A percentile compares a stretch with the other conserved stretches of the same genome.
These are phyloP conservation scores for Cryphonectria nitschkei DNA, from an alignment of 2,329 filamentous ascomycete species.

Conservation along the genomic window DNA sequence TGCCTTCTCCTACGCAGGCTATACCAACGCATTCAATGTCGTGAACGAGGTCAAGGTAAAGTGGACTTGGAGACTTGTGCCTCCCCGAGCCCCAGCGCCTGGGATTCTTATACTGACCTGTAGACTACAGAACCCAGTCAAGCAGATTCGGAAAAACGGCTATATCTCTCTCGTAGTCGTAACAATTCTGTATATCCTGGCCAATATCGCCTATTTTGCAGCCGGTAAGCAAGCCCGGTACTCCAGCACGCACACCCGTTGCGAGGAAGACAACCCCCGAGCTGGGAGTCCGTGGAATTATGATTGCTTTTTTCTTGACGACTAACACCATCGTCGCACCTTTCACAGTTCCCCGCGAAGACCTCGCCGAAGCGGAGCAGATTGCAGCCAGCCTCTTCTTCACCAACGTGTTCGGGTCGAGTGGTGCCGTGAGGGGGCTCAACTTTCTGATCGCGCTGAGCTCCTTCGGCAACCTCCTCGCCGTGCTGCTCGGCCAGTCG, in stretches of 20 bases:
- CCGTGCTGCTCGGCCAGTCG: constrained; percentile 58
- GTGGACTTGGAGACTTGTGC: too few relatives aligned
- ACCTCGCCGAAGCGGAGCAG: constrained; percentile 55
- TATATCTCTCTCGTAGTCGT: constrained; percentile 55
- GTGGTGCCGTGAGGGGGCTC: constrained; percentile 50
- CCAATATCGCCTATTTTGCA: constrained; percentile 64
- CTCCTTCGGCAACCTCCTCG: constrained; percentile 62
- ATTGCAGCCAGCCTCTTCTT: constrained; percentile 63
- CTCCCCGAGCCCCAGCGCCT: too few relatives aligned
- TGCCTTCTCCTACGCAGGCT: constrained; percentile 61
- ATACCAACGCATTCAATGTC: constrained; percentile 62
- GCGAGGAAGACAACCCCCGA: not conserved
- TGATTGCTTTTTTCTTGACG: too few relatives aligned
- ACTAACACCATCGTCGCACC: not conserved
- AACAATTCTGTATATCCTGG: constrained; percentile 58
- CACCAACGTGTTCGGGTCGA: constrained; percentile 56
- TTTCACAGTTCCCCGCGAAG: constrained; percentile 48
- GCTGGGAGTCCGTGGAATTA: too few relatives aligned
- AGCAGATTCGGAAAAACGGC: constrained; percentile 54
- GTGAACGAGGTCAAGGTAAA: constrained; percentile 58
- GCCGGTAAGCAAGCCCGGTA: constrained; percentile 37
- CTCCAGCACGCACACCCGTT: too few relatives aligned
- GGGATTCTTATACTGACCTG: not conserved
- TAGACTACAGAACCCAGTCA: constrained; percentile 55
- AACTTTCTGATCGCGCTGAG: constrained; percentile 61